phyloP scores from a whole-genome alignment of 352 stramenopile genomes.

The Phytophthora capsici region DNA sequence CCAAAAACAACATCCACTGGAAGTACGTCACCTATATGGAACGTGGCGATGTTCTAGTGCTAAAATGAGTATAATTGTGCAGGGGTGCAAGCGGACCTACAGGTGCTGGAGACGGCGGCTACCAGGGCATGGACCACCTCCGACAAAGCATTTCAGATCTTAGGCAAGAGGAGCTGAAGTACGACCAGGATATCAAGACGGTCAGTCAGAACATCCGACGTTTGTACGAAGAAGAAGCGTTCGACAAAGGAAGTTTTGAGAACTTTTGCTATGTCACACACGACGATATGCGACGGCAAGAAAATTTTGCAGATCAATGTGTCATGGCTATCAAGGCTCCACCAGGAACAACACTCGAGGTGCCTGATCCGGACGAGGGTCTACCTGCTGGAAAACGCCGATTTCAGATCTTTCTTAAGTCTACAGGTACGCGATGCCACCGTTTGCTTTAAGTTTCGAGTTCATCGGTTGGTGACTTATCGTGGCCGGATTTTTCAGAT shows the following conservation, averaged over 20 bases:
- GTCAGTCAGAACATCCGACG: conserved; percentile 84
- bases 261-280: conserved; percentile 89
- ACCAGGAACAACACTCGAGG: conserved; percentile 93
- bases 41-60: background rate
- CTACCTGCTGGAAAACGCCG: conserved; percentile 87
- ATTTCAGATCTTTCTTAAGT: conserved; percentile 96
- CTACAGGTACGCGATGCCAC: conserved; percentile 53
- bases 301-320: conserved; percentile 87
- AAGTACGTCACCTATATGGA: conserved; percentile 64
- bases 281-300: conserved; percentile 87
- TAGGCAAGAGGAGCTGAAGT: conserved; percentile 82
- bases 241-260: conserved; percentile 77
- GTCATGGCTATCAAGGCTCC: conserved; percentile 96
- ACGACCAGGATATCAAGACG: conserved; percentile 86
- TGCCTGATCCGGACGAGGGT: conserved; percentile 95
- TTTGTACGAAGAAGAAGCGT: conserved; percentile 85
- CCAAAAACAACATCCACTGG: conserved; percentile 99
- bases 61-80: background rate
- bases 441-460: background rate
- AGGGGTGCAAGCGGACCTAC: conserved; percentile 62
- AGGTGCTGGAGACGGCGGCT: conserved; percentile 52
- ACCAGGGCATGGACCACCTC: conserved; percentile 77
- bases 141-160: conserved; percentile 82
- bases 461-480: background rate
- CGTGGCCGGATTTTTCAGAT: conserved; percentile 41